These are phyloP conservation scores for Cryptosporidium andersoni DNA, from an alignment of 169 alveolate genomes.

Conservation along the genomic window DNA sequence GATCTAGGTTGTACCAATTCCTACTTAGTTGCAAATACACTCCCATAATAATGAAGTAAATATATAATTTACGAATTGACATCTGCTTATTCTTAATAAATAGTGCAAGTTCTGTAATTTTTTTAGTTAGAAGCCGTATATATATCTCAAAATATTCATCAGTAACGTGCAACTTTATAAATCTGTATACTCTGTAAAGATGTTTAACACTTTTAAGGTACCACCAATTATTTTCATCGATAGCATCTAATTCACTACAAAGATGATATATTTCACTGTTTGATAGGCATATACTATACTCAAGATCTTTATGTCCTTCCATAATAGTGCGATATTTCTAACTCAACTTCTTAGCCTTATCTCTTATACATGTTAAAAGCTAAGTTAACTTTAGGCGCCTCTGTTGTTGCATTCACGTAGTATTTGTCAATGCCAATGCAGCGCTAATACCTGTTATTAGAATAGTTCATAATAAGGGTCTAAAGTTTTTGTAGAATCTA, in stretches of 20 bases:
- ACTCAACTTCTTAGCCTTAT: too few species aligned
- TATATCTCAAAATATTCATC: constrained; percentile 8
- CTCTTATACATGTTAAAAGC: too few species aligned
- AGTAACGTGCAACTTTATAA: background rate
- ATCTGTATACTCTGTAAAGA: constrained; percentile 7
- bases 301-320: too few species aligned
- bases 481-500: too few species aligned
- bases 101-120: constrained; percentile 21
- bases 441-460: background rate
- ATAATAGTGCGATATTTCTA: too few species aligned
- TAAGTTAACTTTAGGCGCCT: too few species aligned
- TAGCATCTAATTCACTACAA: background rate
- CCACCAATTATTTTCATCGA: constrained; percentile 10
- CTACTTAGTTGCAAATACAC: constrained; percentile 17
- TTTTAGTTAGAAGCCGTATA: constrained; percentile 20
- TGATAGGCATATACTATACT: too few species aligned
- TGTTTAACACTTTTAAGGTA: constrained; percentile 16
- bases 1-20: constrained; percentile 54
- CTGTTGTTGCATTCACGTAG: too few species aligned
- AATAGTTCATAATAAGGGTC: background rate
- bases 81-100: constrained; percentile 6
- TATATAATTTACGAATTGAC: constrained; percentile 34
- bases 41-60: constrained; percentile 23
- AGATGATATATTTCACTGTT: constrained; percentile 7
- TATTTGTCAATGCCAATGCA: too few species aligned